Conservation (phyloP, 192 early-diverging fungal genomes). For the Entomortierella lignicola region DNA sequence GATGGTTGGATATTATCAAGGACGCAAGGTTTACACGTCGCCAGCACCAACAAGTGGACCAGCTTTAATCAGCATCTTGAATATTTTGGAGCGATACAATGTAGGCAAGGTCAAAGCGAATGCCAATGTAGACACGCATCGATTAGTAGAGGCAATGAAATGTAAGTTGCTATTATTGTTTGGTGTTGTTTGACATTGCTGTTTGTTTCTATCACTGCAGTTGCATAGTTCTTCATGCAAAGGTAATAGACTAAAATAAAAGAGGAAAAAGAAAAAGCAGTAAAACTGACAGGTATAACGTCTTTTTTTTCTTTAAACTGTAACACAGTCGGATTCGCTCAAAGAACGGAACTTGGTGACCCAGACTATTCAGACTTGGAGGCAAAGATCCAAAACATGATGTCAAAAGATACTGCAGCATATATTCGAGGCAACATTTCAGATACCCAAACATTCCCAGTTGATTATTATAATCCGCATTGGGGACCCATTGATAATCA, state of each 20-base stretch:
- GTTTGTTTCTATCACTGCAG: no score
- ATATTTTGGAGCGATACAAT: slow-evolving; percentile 87
- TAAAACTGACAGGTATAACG: not conserved
- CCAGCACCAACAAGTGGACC: slow-evolving; percentile 87
- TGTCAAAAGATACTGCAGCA: slow-evolving; percentile 77
- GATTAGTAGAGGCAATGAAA: slow-evolving; percentile 89
- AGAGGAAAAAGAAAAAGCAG: not conserved
- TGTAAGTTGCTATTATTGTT: slow-evolving; percentile 38
- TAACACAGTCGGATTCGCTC: slow-evolving; percentile 78
- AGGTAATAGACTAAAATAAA: not conserved
- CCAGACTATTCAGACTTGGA: slow-evolving; percentile 77
- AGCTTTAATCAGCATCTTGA: slow-evolving; percentile 83
- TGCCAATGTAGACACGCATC: slow-evolving; percentile 76
- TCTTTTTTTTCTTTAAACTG: not conserved
- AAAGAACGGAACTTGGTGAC: slow-evolving; percentile 86
- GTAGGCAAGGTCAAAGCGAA: slow-evolving; percentile 66
- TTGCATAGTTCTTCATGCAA: not conserved
- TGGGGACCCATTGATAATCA: slow-evolving; percentile 83
- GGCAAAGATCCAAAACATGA: slow-evolving; percentile 66
- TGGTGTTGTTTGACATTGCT: no score
- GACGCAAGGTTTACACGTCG: slow-evolving; percentile 63
- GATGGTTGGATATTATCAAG: slow-evolving; percentile 79
- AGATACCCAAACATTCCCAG: slow-evolving; percentile 74
- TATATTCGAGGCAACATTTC: slow-evolving; percentile 79
- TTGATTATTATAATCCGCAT: slow-evolving; percentile 81